Evolutionary conservation across 2,329 filamentous ascomycete species (phyloP).

Genomic region (Hirsutella thompsonii): DNA sequence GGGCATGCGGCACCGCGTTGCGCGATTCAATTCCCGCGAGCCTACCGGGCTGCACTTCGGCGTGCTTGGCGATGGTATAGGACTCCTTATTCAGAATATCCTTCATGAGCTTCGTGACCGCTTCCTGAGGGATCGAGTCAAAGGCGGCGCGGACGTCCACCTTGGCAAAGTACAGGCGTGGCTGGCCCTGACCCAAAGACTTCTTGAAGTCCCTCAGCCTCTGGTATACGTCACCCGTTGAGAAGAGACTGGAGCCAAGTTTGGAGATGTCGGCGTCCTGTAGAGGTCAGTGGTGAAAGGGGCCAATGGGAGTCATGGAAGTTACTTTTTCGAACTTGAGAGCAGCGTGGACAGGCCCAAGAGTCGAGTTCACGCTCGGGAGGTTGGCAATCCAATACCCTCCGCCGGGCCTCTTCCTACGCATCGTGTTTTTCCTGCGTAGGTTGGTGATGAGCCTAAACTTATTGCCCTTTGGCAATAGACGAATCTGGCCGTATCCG

Average conservation of each 20-base stretch:
- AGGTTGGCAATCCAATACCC: conserved; percentile 50
- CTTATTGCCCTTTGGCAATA: conserved; percentile 68
- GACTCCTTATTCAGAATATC: conserved; percentile 40
- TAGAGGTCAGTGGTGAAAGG: not conserved
- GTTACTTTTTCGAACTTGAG: conserved; percentile 66
- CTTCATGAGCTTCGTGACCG: conserved; percentile 53
- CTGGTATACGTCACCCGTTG: conserved; percentile 65
- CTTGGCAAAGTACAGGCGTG: conserved; percentile 71
- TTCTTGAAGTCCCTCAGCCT: conserved; percentile 59
- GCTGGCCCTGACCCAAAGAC: conserved; percentile 22
- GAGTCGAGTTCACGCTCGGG: conserved; percentile 31
- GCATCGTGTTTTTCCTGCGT: conserved; percentile 38
- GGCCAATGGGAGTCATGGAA: not conserved
- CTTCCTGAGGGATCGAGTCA: conserved; percentile 81
- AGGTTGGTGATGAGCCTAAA: conserved; percentile 84
- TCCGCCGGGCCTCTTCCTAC: conserved; percentile 21
- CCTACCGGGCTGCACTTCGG: conserved; percentile 48
- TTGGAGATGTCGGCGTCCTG: conserved; percentile 35
- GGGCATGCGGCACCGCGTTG: conserved; percentile 16
- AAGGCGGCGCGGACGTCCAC: conserved; percentile 87
- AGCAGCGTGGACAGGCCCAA: conserved; percentile 63
- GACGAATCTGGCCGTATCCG: conserved; percentile 64
- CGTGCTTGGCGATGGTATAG: conserved; percentile 65
- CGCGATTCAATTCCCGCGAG: conserved; percentile 9
- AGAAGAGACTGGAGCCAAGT: conserved; percentile 72